Percentiles rank a stretch among this genome's conserved stretches.
These are phyloP conservation scores for Bretziella fagacearum DNA, from an alignment of 2,329 filamentous ascomycete genomes.

Conservation along the genomic window DNA sequence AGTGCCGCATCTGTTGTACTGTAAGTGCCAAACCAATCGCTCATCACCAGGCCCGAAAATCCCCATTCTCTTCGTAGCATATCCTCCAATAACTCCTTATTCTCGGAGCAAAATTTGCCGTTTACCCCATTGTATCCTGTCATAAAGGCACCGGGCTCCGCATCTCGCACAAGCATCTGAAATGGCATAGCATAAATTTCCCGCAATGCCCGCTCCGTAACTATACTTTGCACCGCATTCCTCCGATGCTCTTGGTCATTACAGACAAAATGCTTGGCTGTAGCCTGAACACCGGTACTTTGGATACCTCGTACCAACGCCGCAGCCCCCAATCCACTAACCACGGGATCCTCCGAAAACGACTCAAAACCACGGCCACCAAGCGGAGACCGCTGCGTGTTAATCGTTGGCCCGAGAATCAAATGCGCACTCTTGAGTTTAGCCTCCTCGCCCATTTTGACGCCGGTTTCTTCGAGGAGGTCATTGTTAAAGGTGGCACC, in stretches of 20 bases:
- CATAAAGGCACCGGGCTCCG: conserved; percentile 38
- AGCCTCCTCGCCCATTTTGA: conserved; percentile 52
- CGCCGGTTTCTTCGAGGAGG: conserved; percentile 54
- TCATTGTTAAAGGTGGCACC: conserved; percentile 66
- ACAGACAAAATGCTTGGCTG: conserved; percentile 44
- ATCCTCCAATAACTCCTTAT: conserved; percentile 30
- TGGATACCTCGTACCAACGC: conserved; percentile 39
- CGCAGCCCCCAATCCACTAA: conserved; percentile 37
- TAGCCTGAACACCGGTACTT: conserved; percentile 37
- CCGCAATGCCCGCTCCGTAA: conserved; percentile 38
- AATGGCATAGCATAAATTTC: conserved; percentile 44
- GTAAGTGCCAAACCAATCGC: conserved; percentile 43
- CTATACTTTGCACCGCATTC: conserved; percentile 36
- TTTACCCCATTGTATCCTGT: conserved; percentile 44
- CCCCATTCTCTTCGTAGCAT: conserved; percentile 40
- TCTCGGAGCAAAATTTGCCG: conserved; percentile 38
- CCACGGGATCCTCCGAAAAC: conserved; percentile 39
- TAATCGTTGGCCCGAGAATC: conserved; percentile 48
- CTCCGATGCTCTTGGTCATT: conserved; percentile 44
- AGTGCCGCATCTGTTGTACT: conserved; percentile 33
- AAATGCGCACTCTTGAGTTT: conserved; percentile 56
- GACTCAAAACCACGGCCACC: conserved; percentile 45
- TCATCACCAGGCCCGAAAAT: conserved; percentile 40
- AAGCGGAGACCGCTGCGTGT: conserved; percentile 43
- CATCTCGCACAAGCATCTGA: conserved; percentile 36